These are phyloP conservation scores for Podospora conica DNA, from an alignment of 495 filamentous ascomycete species.

Conservation along the genomic window DNA sequence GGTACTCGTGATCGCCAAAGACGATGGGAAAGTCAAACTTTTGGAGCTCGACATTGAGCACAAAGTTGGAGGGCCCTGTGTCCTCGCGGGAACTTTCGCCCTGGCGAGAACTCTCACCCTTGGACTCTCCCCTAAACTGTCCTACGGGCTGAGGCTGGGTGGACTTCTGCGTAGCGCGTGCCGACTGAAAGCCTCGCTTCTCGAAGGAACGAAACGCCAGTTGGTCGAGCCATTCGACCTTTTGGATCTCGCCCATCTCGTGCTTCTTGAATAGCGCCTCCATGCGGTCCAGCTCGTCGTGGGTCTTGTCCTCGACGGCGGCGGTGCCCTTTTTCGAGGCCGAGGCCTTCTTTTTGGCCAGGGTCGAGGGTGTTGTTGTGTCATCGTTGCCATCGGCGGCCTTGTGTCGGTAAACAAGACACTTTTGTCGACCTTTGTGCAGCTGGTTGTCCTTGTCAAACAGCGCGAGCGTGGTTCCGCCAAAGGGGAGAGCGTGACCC, in stretches of 20 bases:
- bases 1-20: constrained; percentile 90
- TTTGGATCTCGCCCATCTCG: constrained; percentile 90
- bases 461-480: constrained; percentile 81
- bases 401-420: constrained; percentile 71
- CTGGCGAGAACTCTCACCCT: neutral
- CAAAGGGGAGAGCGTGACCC: constrained; percentile 81
- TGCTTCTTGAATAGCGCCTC: constrained; percentile 93
- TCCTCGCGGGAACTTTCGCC: neutral
- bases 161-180: constrained; percentile 32
- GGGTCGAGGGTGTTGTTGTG: constrained; percentile 68
- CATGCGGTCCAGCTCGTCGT: constrained; percentile 71
- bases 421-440: constrained; percentile 88
- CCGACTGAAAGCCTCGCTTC: constrained; percentile 58
- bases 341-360: constrained; percentile 33
- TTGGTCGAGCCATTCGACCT: constrained; percentile 91
- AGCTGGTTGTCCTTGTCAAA: constrained; percentile 88
- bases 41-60: constrained; percentile 83
- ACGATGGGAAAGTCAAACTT: constrained; percentile 95
- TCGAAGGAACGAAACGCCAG: constrained; percentile 84
- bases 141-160: constrained; percentile 26
- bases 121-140: neutral
- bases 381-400: constrained; percentile 81
- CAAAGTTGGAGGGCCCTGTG: constrained; percentile 47
- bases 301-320: constrained; percentile 50
- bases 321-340: constrained; percentile 43